These are phyloP conservation scores for Ilex aquifolium DNA, from an alignment of 257 asterid species.

Conservation along the genomic window DNA sequence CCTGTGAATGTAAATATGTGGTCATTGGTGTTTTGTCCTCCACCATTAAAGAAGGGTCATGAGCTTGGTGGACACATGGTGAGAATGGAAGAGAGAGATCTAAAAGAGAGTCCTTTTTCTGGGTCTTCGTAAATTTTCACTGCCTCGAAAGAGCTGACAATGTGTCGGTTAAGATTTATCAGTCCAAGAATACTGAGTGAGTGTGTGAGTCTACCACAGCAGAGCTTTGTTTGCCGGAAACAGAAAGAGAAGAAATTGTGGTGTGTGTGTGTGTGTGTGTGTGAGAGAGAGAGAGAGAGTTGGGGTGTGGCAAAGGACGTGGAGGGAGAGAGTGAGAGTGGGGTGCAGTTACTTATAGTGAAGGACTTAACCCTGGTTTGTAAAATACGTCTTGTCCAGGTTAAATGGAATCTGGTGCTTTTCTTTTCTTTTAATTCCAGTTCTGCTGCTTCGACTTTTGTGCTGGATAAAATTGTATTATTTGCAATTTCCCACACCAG, in stretches of 20 bases:
- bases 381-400: slow-evolving; percentile 10
- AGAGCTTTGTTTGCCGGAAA: slow-evolving; percentile 22
- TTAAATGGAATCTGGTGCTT: slow-evolving; percentile 31
- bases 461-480: slow-evolving; percentile 1
- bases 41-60: background rate
- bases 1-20: too few relatives aligned
- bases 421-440: slow-evolving; percentile 2
- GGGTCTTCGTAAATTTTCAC: too few relatives aligned
- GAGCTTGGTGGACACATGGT: background rate
- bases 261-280: background rate
- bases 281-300: slow-evolving; percentile 6
- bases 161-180: background rate
- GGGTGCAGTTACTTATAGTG: slow-evolving; percentile 4
- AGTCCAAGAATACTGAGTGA: background rate
- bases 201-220: background rate
- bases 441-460: slow-evolving; percentile 10
- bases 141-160: background rate
- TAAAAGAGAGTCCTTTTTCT: too few relatives aligned
- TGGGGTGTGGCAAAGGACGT: background rate
- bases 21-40: background rate
- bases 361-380: slow-evolving; percentile 10
- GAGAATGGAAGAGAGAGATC: background rate
- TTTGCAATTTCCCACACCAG: background rate
- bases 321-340: background rate
- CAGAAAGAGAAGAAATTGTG: background rate